Evolutionary conservation across 2,329 filamentous ascomycete genomes (phyloP).

Genomic region (Aspergillus caelatus): DNA sequence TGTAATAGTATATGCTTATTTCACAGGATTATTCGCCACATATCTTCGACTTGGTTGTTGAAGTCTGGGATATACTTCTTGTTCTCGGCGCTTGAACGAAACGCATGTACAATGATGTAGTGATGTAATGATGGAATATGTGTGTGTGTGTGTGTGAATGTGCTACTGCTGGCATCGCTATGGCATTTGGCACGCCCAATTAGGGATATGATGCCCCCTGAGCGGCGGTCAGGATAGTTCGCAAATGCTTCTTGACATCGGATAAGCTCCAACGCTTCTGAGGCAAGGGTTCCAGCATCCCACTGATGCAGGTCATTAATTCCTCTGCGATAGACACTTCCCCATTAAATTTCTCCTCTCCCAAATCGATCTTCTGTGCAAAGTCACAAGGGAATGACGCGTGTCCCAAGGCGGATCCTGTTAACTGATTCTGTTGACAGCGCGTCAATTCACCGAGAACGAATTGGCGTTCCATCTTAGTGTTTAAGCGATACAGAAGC

Average conservation of each 20-base stretch:
- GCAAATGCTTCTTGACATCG: conserved; percentile 38
- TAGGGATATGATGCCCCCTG: conserved; percentile 9
- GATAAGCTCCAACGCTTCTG: conserved; percentile 41
- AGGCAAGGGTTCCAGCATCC: conserved; percentile 46
- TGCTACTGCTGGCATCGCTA: neutral
- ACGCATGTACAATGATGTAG: neutral
- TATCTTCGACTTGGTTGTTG: neutral
- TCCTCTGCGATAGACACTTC: conserved; percentile 34
- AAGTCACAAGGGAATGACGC: conserved; percentile 42
- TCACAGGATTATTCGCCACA: neutral
- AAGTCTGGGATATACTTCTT: neutral
- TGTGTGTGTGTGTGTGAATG: too few species aligned
- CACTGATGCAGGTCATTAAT: conserved; percentile 41
- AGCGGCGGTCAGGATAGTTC: conserved; percentile 29
- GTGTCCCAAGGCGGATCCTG: conserved; percentile 4
- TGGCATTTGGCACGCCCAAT: neutral
- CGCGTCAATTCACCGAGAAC: conserved; percentile 46
- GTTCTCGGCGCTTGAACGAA: neutral
- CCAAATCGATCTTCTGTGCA: conserved; percentile 38
- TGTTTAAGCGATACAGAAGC: conserved; percentile 58
- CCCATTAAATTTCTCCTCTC: conserved; percentile 27
- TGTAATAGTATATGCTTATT: neutral
- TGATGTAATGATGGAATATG: too few species aligned
- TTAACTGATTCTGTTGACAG: conserved; percentile 17
- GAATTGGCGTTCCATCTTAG: conserved; percentile 51